Evolutionary conservation across 192 early-diverging fungal species (phyloP), one percentile per base, ranked within the genome.

Genomic region (Podila minutissima): DNA sequence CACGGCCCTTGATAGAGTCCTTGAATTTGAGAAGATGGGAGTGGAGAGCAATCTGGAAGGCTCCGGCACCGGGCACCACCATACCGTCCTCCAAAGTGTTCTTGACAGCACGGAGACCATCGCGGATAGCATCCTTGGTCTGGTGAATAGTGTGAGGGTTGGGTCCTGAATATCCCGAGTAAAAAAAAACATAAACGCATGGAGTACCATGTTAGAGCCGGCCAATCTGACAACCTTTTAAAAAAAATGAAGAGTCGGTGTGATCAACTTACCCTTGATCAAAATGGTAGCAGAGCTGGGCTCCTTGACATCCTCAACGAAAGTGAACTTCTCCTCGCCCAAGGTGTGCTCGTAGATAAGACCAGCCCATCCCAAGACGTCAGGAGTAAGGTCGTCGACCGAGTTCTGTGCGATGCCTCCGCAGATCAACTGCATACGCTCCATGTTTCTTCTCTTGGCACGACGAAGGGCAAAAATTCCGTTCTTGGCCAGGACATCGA

Each of bases 371-470:
- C 98, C 97, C 63, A 99, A 85, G 15, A 97, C 88, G 8, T 89
- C 86, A 29, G 91, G 89, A 4, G 89, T 89, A 76, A 99, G 89
- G 74, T 99, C 98, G 68, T 99, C 97, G 22, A 99, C 97, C 10
- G 97, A 98, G 90, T 99, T 99, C 81, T 99, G 97, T 38, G 96
- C 97, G 41, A 89, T 72, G 74, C 98, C 98, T 66, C 97, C 97
- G 82, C 95, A 97, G 69, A 93, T 93, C 69, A 99, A 84, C 84
- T 99, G 97, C 61, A 99, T 90, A 50, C 97, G 92, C 86, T 99
- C 98, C 97, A 99, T 99, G 89, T 99, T 99, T 84, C 98, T 92
- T 82, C 98, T 91, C 91, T 99, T 99, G 65, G 97, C 98, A 58
- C 98, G 89, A 64, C 98, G 92, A 50, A 99, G 88, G 12, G 96